Conservation (phyloP, 768 basidiomycete species). For the Lenzites betulinus region DNA sequence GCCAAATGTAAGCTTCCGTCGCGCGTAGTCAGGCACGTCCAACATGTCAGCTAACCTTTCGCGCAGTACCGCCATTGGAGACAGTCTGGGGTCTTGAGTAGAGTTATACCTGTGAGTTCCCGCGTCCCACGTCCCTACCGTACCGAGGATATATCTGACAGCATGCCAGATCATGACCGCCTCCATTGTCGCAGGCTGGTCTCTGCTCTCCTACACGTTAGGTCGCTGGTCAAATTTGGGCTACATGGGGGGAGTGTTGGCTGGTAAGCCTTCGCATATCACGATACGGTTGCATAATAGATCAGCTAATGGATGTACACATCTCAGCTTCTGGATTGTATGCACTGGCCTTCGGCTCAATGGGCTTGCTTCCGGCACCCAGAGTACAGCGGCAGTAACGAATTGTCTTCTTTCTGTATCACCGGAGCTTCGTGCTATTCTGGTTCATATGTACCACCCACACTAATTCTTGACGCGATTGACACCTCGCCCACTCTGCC, state of each 20-base stretch:
- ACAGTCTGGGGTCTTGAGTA: constrained; percentile 66
- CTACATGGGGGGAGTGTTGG: constrained; percentile 62
- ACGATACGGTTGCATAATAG: background rate
- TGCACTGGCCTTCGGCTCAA: constrained; percentile 68
- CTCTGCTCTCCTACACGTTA: constrained; percentile 58
- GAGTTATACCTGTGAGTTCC: constrained; percentile 57
- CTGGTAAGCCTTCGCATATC: constrained; percentile 43
- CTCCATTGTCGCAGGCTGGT: constrained; percentile 72
- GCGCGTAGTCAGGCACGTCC: background rate
- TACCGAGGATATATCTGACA: background rate
- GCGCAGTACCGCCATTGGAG: constrained; percentile 73
- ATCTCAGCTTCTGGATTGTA: constrained; percentile 66
- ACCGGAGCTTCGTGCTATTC: background rate
- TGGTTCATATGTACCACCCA: too few species aligned
- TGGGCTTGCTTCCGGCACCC: constrained; percentile 72
- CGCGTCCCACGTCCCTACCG: background rate
- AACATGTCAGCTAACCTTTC: constrained; percentile 1
- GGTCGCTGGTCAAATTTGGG: constrained; percentile 71
- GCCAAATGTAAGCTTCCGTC: constrained; percentile 57
- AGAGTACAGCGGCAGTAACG: constrained; percentile 45
- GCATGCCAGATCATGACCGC: constrained; percentile 53
- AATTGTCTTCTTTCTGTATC: background rate
- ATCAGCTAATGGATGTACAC: background rate
- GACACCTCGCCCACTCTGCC: too few species aligned
- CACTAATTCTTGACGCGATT: too few species aligned